A percentile compares a stretch with the other conserved stretches of the same genome.
Evolutionary conservation across 2,329 filamentous ascomycete genomes (phyloP).

Genomic region (Xylogone sp.): DNA sequence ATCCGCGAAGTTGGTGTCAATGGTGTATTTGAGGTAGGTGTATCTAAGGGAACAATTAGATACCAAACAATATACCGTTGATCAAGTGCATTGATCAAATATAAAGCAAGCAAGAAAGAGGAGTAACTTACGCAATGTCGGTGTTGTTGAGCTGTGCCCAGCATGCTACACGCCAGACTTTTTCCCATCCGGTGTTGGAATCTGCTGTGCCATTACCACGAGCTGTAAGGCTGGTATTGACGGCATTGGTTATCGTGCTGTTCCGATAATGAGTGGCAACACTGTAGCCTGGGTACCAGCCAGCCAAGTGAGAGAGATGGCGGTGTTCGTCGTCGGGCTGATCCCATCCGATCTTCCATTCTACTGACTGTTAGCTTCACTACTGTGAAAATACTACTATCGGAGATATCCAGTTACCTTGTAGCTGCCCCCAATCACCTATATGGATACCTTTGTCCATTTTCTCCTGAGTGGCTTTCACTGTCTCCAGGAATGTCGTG

Average conservation of each 20-base stretch:
- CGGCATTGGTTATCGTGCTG: slow-evolving; percentile 29
- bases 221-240: slow-evolving; percentile 32
- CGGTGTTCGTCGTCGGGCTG: slow-evolving; percentile 38
- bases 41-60: slow-evolving; percentile 16
- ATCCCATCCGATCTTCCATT: slow-evolving; percentile 42
- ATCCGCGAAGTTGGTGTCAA: slow-evolving; percentile 34
- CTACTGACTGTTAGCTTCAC: slow-evolving; percentile 16
- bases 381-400: too few species aligned
- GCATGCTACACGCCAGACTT: slow-evolving; percentile 42
- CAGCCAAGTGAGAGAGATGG: slow-evolving; percentile 40
- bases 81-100: too few species aligned
- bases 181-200: slow-evolving; percentile 42
- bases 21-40: slow-evolving; percentile 34
- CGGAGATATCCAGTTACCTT: slow-evolving; percentile 16
- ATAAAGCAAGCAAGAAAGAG: not conserved
- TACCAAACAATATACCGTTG: too few species aligned
- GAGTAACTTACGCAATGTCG: slow-evolving; percentile 23
- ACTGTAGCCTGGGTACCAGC: slow-evolving; percentile 40
- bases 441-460: slow-evolving; percentile 47
- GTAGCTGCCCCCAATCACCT: slow-evolving; percentile 35
- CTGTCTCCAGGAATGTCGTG: slow-evolving; percentile 24
- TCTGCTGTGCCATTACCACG: slow-evolving; percentile 38
- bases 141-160: slow-evolving; percentile 41
- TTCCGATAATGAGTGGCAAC: slow-evolving; percentile 25
- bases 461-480: slow-evolving; percentile 37